Evolutionary conservation across 176 grass and related monocot genomes (phyloP).

Genomic region (Triticum turgidum): DNA sequence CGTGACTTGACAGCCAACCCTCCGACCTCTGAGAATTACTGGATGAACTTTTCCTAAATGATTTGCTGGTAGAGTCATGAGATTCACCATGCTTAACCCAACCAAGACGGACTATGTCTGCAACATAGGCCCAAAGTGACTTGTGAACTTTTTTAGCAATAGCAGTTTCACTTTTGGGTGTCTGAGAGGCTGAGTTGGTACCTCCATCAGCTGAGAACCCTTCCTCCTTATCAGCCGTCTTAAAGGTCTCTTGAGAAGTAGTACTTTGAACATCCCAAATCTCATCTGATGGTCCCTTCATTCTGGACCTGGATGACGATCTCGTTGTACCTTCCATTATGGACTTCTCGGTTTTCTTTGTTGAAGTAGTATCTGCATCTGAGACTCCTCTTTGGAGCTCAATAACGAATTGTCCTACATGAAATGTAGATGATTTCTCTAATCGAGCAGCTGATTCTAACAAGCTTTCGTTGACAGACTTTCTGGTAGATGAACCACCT

Average conservation of each 20-base stretch:
- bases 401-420: constrained; percentile 63
- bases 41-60: constrained; percentile 72
- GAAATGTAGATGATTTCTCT: constrained; percentile 72
- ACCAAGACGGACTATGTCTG: constrained; percentile 86
- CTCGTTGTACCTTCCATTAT: constrained; percentile 41
- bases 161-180: constrained; percentile 57
- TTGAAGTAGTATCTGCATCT: constrained; percentile 28
- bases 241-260: constrained; percentile 63
- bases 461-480: constrained; percentile 46
- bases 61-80: constrained; percentile 52
- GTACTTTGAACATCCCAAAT: constrained; percentile 62
- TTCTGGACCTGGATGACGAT: constrained; percentile 56
- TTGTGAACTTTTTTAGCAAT: constrained; percentile 56
- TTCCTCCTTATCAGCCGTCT: constrained; percentile 50
- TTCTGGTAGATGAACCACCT: constrained; percentile 43
- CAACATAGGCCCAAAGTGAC: constrained; percentile 87
- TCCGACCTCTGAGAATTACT: constrained; percentile 71
- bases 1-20: constrained; percentile 81
- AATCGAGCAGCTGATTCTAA: constrained; percentile 78
- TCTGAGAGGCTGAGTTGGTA: constrained; percentile 38
- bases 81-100: constrained; percentile 61
- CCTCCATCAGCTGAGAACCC: constrained; percentile 35
- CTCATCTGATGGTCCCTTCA: constrained; percentile 70
- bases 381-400: constrained; percentile 51
- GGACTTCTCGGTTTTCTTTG: constrained; percentile 41